Base-by-base conservation (phyloP, 164 flowering plant genomes). In the Tinospora cordifolia region DNA sequence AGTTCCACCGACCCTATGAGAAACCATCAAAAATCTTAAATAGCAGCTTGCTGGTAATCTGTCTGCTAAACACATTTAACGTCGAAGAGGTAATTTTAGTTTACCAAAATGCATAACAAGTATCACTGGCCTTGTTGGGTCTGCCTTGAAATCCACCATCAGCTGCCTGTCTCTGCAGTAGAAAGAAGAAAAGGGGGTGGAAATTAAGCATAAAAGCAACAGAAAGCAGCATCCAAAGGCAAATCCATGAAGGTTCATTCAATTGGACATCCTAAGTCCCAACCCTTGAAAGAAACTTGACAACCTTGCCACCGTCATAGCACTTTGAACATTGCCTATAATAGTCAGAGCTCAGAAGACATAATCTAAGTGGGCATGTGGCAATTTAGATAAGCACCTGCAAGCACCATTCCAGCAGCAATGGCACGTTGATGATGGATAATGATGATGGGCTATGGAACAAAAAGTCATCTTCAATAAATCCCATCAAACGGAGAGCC, bases 121-220 rank as follows among this genome's bases (percentile, higher is more conserved):
- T 87, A 72, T 95, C 99, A 80, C 87, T 85, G 62, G 81, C 70
- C 80, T 95, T 92, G 86, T 92, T 95, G 66, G 88, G 34, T 75
- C 98, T 86, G 44, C 99, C 99, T 80, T 92, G 98, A 81, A 90
- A 85, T 62, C 99, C 99, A 70, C 98, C 98, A 82, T 89, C 97
- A 72, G 58, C 63, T 39, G 87, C 87, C 79, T 92, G 99, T 77
- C 91, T 87, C 99, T 92, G 83, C 72, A 69, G 24, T 30, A 76
- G 60, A 51, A 54, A 58, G 41, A 62, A 54, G 24, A 34, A 64
- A 64, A 11, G 59, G n/a, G n/a, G 21, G n/a, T 30, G 21, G 30
- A 22, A 67, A 71, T 10, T 66, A 59, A 59, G 27, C 7, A 8
- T 8, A 8, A 49, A 39, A 24, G 15, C 26, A 22, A 36, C 49